Evolutionary conservation across 805 yeast genomes (phyloP).

Genomic region (Starmera amethionina): DNA sequence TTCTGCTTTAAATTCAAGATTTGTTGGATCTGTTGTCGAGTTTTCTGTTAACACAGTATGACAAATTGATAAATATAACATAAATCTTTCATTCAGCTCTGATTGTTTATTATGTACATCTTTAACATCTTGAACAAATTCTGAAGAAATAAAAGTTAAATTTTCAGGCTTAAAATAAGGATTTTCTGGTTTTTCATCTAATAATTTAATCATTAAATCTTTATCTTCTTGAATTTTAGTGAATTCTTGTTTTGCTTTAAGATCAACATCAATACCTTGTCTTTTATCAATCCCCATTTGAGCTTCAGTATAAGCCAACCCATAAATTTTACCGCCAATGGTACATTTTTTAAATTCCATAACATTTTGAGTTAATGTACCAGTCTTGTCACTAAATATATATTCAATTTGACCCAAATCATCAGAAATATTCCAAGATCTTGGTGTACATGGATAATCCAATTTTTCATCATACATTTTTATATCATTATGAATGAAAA

Average conservation of each 20-base stretch:
- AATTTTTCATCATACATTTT: conserved; percentile 57
- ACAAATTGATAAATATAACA: conserved; percentile 67
- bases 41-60: conserved; percentile 73
- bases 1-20: conserved; percentile 57
- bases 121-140: conserved; percentile 48
- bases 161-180: conserved; percentile 41
- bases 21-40: conserved; percentile 46
- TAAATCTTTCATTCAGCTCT: conserved; percentile 55
- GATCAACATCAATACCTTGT: conserved; percentile 61
- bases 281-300: conserved; percentile 68
- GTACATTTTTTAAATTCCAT: conserved; percentile 83
- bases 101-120: conserved; percentile 36
- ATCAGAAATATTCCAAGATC: conserved; percentile 78
- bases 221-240: conserved; percentile 45
- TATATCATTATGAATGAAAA: conserved; percentile 66
- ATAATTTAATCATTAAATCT: conserved; percentile 40
- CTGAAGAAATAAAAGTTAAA: conserved; percentile 58
- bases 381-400: conserved; percentile 77
- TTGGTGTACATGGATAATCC: conserved; percentile 77
- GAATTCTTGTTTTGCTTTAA: conserved; percentile 41
- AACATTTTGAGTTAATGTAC: conserved; percentile 72
- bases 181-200: conserved; percentile 26
- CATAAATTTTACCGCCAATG: conserved; percentile 62
- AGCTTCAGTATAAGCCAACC: conserved; percentile 77
- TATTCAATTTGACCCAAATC: conserved; percentile 81